These are phyloP conservation scores for Nemania sp. DNA, from an alignment of 2,329 filamentous ascomycete genomes.

Conservation along the genomic window DNA sequence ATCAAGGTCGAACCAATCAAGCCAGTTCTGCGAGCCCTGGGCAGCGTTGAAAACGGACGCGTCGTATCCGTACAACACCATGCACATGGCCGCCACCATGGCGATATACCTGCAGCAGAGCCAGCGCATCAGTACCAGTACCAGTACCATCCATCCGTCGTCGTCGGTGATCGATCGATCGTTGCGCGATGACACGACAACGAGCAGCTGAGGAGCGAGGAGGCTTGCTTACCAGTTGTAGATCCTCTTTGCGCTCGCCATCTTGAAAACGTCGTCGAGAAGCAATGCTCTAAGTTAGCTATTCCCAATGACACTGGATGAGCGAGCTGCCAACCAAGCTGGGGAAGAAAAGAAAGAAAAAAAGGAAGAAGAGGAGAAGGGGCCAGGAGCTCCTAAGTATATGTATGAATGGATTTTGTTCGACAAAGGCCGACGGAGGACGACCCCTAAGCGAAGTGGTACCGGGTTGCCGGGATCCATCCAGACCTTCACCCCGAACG, in stretches of 20 bases:
- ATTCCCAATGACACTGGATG: not conserved
- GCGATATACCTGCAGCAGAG: constrained; percentile 65
- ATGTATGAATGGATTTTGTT: constrained; percentile 15
- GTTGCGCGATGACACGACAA: no score
- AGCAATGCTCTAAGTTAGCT: constrained; percentile 13
- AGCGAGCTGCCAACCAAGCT: constrained; percentile 3
- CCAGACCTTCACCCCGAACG: no score
- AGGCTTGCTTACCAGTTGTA: constrained; percentile 55
- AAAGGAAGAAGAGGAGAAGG: not conserved
- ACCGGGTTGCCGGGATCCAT: constrained; percentile 9
- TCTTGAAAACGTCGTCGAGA: constrained; percentile 35
- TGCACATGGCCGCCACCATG: constrained; percentile 70
- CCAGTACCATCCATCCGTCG: constrained; percentile 3
- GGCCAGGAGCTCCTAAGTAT: not conserved
- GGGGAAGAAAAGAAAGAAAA: not conserved
- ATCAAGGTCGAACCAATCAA: constrained; percentile 61
- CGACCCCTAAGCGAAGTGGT: not conserved
- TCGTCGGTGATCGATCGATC: not conserved
- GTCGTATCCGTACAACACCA: constrained; percentile 77
- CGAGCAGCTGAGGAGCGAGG: no score
- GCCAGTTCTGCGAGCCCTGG: constrained; percentile 69
- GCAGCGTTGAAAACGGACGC: constrained; percentile 74
- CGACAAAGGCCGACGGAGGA: no score
- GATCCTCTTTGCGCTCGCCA: constrained; percentile 42
- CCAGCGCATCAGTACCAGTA: not conserved